These are phyloP conservation scores for Cryptococcus sp. DNA, from an alignment of 1,284 basidiomycete species.

Conservation along the genomic window DNA sequence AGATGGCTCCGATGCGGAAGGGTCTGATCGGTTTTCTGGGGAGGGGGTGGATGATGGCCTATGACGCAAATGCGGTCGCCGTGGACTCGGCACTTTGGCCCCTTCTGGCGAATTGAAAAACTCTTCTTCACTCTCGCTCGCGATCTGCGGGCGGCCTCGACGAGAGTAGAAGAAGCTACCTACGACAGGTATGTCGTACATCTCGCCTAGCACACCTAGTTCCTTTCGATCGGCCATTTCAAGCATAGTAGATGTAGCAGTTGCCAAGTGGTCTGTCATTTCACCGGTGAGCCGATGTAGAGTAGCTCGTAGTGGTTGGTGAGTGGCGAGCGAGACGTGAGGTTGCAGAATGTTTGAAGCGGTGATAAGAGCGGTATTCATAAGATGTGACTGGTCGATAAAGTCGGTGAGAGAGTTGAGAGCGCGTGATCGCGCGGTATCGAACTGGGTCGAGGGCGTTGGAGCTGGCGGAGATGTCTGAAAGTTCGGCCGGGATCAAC, in stretches of 20 bases:
- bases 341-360: constrained; percentile 29
- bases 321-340: constrained; percentile 17
- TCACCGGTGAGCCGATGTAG: constrained; percentile 38
- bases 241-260: constrained; percentile 37
- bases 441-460: constrained; percentile 12
- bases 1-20: neutral
- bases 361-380: constrained; percentile 22
- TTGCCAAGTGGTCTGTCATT: constrained; percentile 45
- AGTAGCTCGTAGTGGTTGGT: constrained; percentile 35
- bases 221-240: constrained; percentile 36
- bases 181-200: constrained; percentile 47
- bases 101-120: neutral
- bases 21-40: neutral
- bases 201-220: constrained; percentile 40
- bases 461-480: constrained; percentile 3
- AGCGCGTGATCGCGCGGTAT: constrained; percentile 25
- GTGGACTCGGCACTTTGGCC: neutral
- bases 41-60: constrained; percentile 3
- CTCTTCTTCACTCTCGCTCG: constrained; percentile 10
- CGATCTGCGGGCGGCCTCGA: neutral
- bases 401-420: constrained; percentile 14
- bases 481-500: neutral
- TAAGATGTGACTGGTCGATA: neutral
- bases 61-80: constrained; percentile 5
- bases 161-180: constrained; percentile 26